Conservation (phyloP, 129 eudicot genomes). For the Gnaphalium uliginosum region DNA sequence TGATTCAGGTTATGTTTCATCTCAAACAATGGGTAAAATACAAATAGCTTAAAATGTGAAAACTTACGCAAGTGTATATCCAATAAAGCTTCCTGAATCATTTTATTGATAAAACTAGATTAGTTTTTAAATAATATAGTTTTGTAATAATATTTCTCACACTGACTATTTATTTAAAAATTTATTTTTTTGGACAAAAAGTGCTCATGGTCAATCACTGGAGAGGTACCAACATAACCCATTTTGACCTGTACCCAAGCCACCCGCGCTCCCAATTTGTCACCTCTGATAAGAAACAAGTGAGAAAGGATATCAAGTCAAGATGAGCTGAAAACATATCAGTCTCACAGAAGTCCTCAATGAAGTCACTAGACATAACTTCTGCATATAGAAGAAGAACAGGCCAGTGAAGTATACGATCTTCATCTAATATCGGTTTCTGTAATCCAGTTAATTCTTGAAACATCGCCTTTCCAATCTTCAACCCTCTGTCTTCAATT, state of each 20-base stretch:
- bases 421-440: slow-evolving; percentile 71
- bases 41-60: neutral
- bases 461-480: slow-evolving; percentile 72
- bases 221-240: neutral
- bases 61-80: neutral
- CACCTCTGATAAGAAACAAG: neutral
- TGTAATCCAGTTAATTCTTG: slow-evolving; percentile 78
- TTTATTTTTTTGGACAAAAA: neutral
- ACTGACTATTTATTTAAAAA: neutral
- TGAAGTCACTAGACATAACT: slow-evolving; percentile 91
- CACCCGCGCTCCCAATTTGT: neutral
- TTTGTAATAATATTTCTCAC: neutral
- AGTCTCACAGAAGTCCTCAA: slow-evolving; percentile 94
- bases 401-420: slow-evolving; percentile 91
- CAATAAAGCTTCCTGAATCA: neutral
- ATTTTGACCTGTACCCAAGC: neutral
- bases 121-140: neutral
- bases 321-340: slow-evolving; percentile 91
- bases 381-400: slow-evolving; percentile 93
- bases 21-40: neutral
- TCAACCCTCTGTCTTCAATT: slow-evolving; percentile 68
- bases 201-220: neutral
- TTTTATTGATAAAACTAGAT: neutral
- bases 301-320: slow-evolving; percentile 84
- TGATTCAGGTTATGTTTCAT: neutral